Base-by-base conservation (phyloP, 140 eudicot genomes). In the Senecio squalidus region DNA sequence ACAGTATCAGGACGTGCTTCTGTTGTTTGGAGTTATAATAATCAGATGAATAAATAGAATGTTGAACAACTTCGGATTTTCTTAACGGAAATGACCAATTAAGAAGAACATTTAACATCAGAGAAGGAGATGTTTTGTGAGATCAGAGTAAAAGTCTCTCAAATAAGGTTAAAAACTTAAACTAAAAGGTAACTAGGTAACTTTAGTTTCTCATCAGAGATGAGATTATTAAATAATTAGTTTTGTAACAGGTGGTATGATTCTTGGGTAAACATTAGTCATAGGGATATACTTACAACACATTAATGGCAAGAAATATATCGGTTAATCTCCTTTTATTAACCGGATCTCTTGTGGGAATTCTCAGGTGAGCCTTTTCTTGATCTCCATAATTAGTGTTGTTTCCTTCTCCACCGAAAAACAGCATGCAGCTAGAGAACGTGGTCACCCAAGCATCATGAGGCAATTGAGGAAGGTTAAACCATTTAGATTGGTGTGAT, bases 271-370 rank as follows among this genome's bases (percentile, higher is more conserved):
- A n/a, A n/a, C 20, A 33, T 9, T 22, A 52, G 56, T 8, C 11
- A 53, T 44, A 62, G 25, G 54, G 21, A 18, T 24, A 66, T 65
- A 83, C 98, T 91, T 74, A 91, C 98, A 83, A 69, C 39, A 83
- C 78, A 54, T 91, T 91, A 44, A 75, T 60, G 52, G 84, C 98
- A 56, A 91, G 78, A 59, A 91, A 73, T 50, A 74, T 60, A 60
- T 79, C 64, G 24, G 96, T 91, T 88, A 85, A 77, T 63, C 60
- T 76, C 74, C 98, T 76, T 66, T 68, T 62, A 64, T 69, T 73
- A 62, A 64, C 74, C 3, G 84, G 71, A 58, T 52, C 59, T 70
- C 61, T 55, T 8, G 78, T 71, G 31, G 94, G 64, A 55, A 76
- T 57, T 45, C 57, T 76, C 67, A 76, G 57, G 62, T 71, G 31